Percentiles rank a stretch among this genome's conserved stretches.
Evolutionary conservation across 2,329 filamentous ascomycete genomes (phyloP).

Genomic region (Penicillium concentricum): DNA sequence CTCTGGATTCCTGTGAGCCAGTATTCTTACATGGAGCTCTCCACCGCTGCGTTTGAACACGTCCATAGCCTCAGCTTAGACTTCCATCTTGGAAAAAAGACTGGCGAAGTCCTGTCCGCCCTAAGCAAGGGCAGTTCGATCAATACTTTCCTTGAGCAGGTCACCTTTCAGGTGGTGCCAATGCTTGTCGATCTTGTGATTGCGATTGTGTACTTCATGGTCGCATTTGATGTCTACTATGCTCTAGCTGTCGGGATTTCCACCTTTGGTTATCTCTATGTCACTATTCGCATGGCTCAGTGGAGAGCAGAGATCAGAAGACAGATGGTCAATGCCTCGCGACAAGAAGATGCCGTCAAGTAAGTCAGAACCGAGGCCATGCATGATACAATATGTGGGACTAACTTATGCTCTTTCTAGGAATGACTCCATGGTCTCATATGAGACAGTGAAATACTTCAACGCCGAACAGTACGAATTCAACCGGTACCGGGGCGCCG

Average conservation of each 20-base stretch:
- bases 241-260: conserved; percentile 85
- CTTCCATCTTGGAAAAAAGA: conserved; percentile 95
- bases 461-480: conserved; percentile 82
- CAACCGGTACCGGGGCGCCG: conserved; percentile 67
- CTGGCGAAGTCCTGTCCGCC: conserved; percentile 91
- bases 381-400: background rate
- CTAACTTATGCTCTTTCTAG: conserved; percentile 31
- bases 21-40: conserved; percentile 92
- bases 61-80: conserved; percentile 93
- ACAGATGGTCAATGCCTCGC: conserved; percentile 90
- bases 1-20: conserved; percentile 97
- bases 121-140: conserved; percentile 95
- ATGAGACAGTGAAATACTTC: conserved; percentile 92
- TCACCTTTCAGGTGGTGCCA: conserved; percentile 92
- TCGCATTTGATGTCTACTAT: conserved; percentile 82
- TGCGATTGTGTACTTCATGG: conserved; percentile 77
- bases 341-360: conserved; percentile 96
- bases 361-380: conserved; percentile 37
- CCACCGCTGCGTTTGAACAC: conserved; percentile 94
- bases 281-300: conserved; percentile 93
- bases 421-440: conserved; percentile 98
- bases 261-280: conserved; percentile 93
- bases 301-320: conserved; percentile 87
- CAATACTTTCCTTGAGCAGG: conserved; percentile 93
- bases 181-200: conserved; percentile 90